Percentiles rank a stretch among this genome's conserved stretches.
phyloP scores from a whole-genome alignment of 2,329 filamentous ascomycete species.

The Verticillium albo-atrum region DNA sequence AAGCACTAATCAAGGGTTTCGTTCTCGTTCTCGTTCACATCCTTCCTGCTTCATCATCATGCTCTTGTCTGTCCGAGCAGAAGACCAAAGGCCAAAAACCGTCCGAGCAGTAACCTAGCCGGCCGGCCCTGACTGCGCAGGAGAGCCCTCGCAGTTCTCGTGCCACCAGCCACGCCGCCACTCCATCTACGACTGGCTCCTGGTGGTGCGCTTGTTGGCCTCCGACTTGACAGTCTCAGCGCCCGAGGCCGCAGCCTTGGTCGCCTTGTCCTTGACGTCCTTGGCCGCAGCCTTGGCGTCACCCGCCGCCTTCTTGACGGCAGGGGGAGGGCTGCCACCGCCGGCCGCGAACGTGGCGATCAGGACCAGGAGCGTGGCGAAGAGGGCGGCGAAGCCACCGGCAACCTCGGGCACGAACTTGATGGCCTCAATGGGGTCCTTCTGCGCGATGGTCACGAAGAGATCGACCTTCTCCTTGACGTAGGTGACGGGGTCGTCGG shows the following conservation, averaged over 20 bases:
- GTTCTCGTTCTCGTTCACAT: background rate
- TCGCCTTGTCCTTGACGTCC: constrained; percentile 71
- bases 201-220: constrained; percentile 55
- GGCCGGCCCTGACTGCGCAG: background rate
- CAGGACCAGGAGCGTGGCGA: constrained; percentile 66
- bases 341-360: constrained; percentile 62
- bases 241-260: constrained; percentile 53
- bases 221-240: constrained; percentile 75
- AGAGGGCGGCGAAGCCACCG: constrained; percentile 68
- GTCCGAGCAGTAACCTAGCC: background rate
- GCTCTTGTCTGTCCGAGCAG: background rate
- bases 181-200: constrained; percentile 46
- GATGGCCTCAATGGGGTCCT: constrained; percentile 77
- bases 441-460: constrained; percentile 79
- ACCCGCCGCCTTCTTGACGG: constrained; percentile 66
- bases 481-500: constrained; percentile 83
- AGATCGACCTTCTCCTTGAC: constrained; percentile 90
- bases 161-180: constrained; percentile 2
- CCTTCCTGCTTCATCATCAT: constrained; percentile 1
- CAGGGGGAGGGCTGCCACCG: constrained; percentile 61
- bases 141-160: background rate
- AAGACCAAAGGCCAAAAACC: background rate
- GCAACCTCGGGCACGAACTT: constrained; percentile 91
- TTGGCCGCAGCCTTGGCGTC: constrained; percentile 67
- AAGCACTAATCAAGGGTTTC: constrained; percentile 1